These are phyloP conservation scores for Monilinia aucupariae DNA, from an alignment of 2,329 filamentous ascomycete genomes.

Conservation along the genomic window DNA sequence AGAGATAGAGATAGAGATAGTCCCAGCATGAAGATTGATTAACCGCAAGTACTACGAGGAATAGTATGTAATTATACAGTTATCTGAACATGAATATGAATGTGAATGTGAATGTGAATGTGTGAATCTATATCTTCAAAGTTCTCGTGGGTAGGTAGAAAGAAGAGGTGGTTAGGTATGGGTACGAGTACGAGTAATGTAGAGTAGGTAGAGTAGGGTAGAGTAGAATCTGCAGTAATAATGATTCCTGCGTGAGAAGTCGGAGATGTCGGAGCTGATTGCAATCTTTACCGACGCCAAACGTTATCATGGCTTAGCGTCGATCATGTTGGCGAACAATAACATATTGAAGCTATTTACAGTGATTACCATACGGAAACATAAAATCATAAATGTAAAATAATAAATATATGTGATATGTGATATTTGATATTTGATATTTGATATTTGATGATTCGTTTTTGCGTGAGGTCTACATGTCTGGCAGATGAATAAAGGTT, in stretches of 20 bases:
- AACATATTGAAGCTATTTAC: too few relatives aligned
- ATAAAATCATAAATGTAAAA: too few relatives aligned
- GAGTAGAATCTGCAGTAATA: constrained; percentile 3
- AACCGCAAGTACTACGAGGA: not conserved
- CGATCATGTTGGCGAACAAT: too few relatives aligned
- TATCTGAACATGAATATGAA: not conserved
- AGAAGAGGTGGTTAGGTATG: too few relatives aligned
- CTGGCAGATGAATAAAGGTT: too few relatives aligned
- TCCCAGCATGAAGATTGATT: not conserved
- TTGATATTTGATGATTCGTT: too few relatives aligned
- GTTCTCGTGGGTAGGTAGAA: not conserved
- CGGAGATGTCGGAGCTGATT: not conserved
- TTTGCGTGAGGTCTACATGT: too few relatives aligned
- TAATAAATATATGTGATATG: too few relatives aligned
- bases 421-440: too few relatives aligned
- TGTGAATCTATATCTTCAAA: not conserved
- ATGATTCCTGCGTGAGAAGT: not conserved
- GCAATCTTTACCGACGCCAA: not conserved
- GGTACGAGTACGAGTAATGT: too few relatives aligned
- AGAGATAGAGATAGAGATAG: not conserved
- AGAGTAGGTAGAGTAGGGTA: not conserved
- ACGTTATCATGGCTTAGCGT: not conserved
- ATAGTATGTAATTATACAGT: not conserved
- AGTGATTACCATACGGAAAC: too few relatives aligned
- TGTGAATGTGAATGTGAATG: not conserved